A percentile compares a stretch with the other conserved stretches of the same genome.
phyloP scores from a whole-genome alignment of 495 filamentous ascomycete species.

The Gamarada debralockiae region DNA sequence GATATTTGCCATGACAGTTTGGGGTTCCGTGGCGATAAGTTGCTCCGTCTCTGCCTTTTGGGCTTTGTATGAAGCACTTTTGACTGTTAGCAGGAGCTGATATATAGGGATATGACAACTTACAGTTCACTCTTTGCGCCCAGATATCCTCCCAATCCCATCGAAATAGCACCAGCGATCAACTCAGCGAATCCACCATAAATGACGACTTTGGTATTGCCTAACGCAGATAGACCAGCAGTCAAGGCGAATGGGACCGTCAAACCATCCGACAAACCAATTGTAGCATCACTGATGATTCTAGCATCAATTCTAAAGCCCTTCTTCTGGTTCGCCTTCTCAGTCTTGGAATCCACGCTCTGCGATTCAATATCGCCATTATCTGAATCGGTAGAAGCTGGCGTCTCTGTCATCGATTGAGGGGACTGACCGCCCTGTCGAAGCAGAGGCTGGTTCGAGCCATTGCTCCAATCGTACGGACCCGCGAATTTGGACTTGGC shows the following conservation, averaged over 20 bases:
- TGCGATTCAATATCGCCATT: constrained; percentile 20
- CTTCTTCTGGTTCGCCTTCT: constrained; percentile 14
- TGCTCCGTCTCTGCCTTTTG: constrained; percentile 19
- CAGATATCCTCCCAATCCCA: constrained; percentile 68
- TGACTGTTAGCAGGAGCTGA: constrained; percentile 7
- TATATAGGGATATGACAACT: constrained; percentile 17
- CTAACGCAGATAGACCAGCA: constrained; percentile 58
- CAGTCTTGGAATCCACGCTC: constrained; percentile 15
- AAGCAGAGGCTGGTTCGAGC: constrained; percentile 5
- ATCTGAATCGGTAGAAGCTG: neutral
- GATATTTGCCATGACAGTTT: constrained; percentile 26
- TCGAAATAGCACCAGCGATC: constrained; percentile 62
- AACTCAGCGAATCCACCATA: constrained; percentile 67
- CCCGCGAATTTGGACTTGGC: neutral
- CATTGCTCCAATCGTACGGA: constrained; percentile 1
- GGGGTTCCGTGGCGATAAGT: constrained; percentile 20
- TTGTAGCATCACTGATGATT: constrained; percentile 55
- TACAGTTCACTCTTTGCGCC: constrained; percentile 68
- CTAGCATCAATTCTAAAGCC: constrained; percentile 37
- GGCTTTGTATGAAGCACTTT: constrained; percentile 24
- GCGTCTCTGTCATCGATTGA: constrained; percentile 1
- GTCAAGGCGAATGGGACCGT: constrained; percentile 65
- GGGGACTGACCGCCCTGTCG: neutral
- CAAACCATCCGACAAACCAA: constrained; percentile 61
- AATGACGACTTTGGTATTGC: constrained; percentile 60